A percentile compares a stretch with the other conserved stretches of the same genome.
These are phyloP conservation scores for Psilocybe tampanensis DNA, from an alignment of 768 basidiomycete genomes.

Conservation along the genomic window DNA sequence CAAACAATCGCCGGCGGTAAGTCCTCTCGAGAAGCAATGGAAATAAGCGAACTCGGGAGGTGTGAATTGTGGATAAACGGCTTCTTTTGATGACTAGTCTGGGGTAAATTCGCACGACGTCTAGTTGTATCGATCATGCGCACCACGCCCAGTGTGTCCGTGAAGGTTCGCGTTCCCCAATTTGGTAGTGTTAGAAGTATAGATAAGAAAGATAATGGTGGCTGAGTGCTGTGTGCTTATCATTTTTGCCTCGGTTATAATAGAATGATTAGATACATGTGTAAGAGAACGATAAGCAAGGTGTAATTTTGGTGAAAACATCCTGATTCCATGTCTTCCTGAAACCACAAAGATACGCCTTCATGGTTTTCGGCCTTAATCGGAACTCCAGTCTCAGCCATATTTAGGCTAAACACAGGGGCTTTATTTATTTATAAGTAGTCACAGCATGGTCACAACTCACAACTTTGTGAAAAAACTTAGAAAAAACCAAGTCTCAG, in stretches of 20 bases:
- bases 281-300: not conserved
- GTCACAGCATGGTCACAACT: not conserved
- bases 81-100: constrained; percentile 3
- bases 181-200: not conserved
- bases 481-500: no score
- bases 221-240: not conserved
- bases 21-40: constrained; percentile 5
- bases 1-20: constrained; percentile 16
- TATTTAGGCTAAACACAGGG: not conserved
- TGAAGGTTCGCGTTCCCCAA: not conserved
- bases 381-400: not conserved
- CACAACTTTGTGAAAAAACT: no score
- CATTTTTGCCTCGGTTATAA: not conserved
- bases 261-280: not conserved
- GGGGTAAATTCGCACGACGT: constrained; percentile 5
- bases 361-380: not conserved
- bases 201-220: not conserved
- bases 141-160: not conserved
- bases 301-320: no score
- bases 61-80: not conserved
- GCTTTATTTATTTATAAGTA: not conserved
- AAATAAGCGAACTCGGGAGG: constrained; percentile 8
- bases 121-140: not conserved
- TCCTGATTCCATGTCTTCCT: not conserved
- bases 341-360: not conserved